A percentile compares a stretch with the other conserved stretches of the same genome.
Evolutionary conservation across 305 asterid genomes (phyloP).

Genomic region (Striga hermonthica): DNA sequence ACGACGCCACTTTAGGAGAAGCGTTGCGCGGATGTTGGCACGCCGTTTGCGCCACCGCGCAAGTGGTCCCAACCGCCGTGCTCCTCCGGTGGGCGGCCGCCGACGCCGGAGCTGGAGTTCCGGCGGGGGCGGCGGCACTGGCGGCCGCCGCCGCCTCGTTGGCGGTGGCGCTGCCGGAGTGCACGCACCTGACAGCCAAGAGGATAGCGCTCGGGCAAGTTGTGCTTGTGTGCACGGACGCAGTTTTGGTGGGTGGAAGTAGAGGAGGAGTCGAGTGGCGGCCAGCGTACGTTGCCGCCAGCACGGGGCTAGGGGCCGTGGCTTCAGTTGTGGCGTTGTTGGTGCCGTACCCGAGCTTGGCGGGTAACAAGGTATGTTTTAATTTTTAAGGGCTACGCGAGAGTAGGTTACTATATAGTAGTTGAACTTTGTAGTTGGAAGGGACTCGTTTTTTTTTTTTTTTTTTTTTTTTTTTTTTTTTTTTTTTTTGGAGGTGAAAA

Average conservation of each 20-base stretch:
- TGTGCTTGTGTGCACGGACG: constrained; percentile 54
- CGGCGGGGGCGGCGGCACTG: constrained; percentile 33
- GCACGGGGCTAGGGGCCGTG: constrained; percentile 53
- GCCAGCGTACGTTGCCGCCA: constrained; percentile 55
- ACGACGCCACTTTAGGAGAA: constrained; percentile 64
- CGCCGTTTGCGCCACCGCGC: constrained; percentile 52
- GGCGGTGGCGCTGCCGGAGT: constrained; percentile 57
- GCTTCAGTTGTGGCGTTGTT: constrained; percentile 57
- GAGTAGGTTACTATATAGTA: too few species aligned
- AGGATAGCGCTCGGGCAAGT: constrained; percentile 78
- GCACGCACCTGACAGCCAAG: constrained; percentile 52
- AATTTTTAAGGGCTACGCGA: too few species aligned
- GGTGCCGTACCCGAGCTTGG: constrained; percentile 59
- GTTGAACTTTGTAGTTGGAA: too few species aligned
- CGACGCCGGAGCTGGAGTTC: constrained; percentile 26
- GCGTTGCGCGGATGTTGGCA: constrained; percentile 59
- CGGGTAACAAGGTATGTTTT: constrained; percentile 44
- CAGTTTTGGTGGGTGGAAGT: constrained; percentile 29
- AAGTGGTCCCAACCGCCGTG: constrained; percentile 56
- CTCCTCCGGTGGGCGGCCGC: constrained; percentile 38
- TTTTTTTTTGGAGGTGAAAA: too few species aligned
- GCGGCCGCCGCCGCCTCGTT: constrained; percentile 44
- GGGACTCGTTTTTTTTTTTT: too few species aligned
- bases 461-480: too few species aligned
- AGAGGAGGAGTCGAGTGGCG: constrained; percentile 31